A percentile compares a stretch with the other conserved stretches of the same genome.
phyloP scores from a whole-genome alignment of 2,329 filamentous ascomycete genomes.

The Blumeria graminis region DNA sequence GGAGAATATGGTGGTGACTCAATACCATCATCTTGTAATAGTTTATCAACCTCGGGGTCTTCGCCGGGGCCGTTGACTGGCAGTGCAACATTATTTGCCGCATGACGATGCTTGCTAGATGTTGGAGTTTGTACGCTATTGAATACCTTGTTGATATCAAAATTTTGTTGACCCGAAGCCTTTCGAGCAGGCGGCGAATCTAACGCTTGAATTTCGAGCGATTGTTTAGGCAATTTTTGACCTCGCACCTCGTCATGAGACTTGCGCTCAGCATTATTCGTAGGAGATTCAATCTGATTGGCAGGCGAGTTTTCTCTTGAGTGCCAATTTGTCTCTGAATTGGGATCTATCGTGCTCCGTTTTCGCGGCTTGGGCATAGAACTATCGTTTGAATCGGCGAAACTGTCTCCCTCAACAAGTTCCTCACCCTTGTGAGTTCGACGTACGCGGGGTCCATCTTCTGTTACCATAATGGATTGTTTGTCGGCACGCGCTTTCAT shows the following conservation, averaged over 20 bases:
- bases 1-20: conserved; percentile 67
- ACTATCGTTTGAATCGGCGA: conserved; percentile 17
- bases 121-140: conserved; percentile 58
- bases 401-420: conserved; percentile 50
- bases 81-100: conserved; percentile 20
- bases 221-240: conserved; percentile 9
- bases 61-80: conserved; percentile 34
- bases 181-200: conserved; percentile 8
- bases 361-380: conserved; percentile 14
- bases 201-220: conserved; percentile 14
- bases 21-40: conserved; percentile 58
- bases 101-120: conserved; percentile 20
- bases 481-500: conserved; percentile 60
- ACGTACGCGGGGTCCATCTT: conserved; percentile 51
- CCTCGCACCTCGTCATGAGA: conserved; percentile 11
- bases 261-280: conserved; percentile 12
- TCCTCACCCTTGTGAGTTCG: conserved; percentile 93
- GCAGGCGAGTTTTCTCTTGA: conserved; percentile 17
- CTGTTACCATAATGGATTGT: conserved; percentile 59
- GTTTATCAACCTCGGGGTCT: conserved; percentile 72
- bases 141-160: conserved; percentile 72
- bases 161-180: conserved; percentile 20
- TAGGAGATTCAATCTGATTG: conserved; percentile 14
- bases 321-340: conserved; percentile 13
- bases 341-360: conserved; percentile 18